Conservation (phyloP, 805 yeast genomes). For the Candida silvicultrix region DNA sequence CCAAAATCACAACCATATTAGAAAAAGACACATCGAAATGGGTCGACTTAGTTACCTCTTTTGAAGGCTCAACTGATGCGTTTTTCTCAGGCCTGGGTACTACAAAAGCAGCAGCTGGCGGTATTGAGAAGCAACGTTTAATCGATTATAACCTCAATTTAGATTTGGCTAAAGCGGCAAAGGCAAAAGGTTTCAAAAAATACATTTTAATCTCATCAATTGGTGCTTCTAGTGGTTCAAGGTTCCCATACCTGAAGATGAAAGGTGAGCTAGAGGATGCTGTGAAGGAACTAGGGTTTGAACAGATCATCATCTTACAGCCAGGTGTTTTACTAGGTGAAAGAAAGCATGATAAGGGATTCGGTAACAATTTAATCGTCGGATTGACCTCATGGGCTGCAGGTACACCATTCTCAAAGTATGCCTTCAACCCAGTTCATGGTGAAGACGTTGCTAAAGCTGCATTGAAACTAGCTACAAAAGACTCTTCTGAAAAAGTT, state of each 20-base stretch:
- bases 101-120: constrained; percentile 66
- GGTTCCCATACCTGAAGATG: constrained; percentile 54
- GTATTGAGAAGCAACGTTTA: constrained; percentile 57
- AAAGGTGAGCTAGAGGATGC: constrained; percentile 78
- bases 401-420: constrained; percentile 27
- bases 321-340: constrained; percentile 75
- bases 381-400: constrained; percentile 27
- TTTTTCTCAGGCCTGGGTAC: constrained; percentile 72
- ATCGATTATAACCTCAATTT: constrained; percentile 73
- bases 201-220: constrained; percentile 59
- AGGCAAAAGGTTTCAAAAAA: constrained; percentile 58
- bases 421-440: constrained; percentile 39
- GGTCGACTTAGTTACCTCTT: constrained; percentile 31
- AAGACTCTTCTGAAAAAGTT: constrained; percentile 19
- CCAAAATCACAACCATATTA: constrained; percentile 28
- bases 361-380: constrained; percentile 25
- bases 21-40: constrained; percentile 46
- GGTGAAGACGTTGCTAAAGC: constrained; percentile 64
- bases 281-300: constrained; percentile 54
- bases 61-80: constrained; percentile 27
- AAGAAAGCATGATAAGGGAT: constrained; percentile 38
- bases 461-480: constrained; percentile 32
- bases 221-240: constrained; percentile 57
- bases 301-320: constrained; percentile 65
- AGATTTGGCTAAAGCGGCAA: constrained; percentile 68